Conservation (phyloP, 2,329 filamentous ascomycete genomes). For the Fusarium sp. region DNA sequence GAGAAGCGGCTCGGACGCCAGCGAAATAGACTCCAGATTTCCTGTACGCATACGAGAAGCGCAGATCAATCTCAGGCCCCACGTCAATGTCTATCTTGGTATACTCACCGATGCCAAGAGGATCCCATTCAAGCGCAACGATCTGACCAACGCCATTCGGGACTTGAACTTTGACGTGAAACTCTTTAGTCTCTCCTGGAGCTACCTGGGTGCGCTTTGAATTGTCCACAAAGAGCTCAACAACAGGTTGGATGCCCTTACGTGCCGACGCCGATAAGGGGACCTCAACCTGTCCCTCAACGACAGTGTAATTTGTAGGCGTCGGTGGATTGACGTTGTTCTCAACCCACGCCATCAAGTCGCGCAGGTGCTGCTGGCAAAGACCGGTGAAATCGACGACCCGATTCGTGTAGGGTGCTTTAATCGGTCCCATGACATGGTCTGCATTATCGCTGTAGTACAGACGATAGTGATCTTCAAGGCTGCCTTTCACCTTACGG, state of each 20-base stretch:
- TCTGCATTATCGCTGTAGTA: slow-evolving; percentile 38
- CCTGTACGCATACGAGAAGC: not conserved
- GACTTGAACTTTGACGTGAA: not conserved
- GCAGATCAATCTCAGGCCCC: not conserved
- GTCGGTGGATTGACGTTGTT: slow-evolving; percentile 10
- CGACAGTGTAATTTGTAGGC: slow-evolving; percentile 13
- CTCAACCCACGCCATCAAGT: slow-evolving; percentile 38
- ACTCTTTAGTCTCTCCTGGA: not conserved
- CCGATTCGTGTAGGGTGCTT: not conserved
- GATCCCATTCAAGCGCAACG: slow-evolving; percentile 34
- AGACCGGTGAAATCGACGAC: slow-evolving; percentile 29
- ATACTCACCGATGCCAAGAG: slow-evolving; percentile 14
- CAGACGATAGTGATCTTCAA: slow-evolving; percentile 33
- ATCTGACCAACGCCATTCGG: slow-evolving; percentile 15
- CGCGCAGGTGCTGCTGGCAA: slow-evolving; percentile 33
- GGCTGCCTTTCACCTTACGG: slow-evolving; percentile 5
- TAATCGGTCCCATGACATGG: slow-evolving; percentile 19
- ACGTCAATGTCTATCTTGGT: not conserved
- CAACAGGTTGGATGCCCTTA: slow-evolving; percentile 35
- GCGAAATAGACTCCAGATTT: slow-evolving; percentile 21
- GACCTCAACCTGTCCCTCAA: slow-evolving; percentile 22
- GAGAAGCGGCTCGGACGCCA: slow-evolving; percentile 12
- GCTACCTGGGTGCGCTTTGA: not conserved
- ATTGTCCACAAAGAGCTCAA: slow-evolving; percentile 7
- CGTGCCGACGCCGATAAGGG: slow-evolving; percentile 9